A percentile compares a stretch with the other conserved stretches of the same genome.
Conservation (phyloP, 2,329 filamentous ascomycete genomes). For the Simplicillium aogashimaense region DNA sequence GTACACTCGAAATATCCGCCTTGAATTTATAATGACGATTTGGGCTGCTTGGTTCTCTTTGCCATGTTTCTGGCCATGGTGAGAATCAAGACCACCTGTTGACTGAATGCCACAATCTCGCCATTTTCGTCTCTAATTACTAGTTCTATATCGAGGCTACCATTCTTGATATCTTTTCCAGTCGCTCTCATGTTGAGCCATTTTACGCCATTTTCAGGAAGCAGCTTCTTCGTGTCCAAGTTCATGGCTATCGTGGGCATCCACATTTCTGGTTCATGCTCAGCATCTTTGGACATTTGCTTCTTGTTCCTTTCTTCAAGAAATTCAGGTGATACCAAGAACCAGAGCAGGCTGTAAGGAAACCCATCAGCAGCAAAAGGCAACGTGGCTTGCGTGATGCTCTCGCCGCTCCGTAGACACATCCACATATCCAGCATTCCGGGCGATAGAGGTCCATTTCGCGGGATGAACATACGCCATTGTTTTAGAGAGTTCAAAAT, state of each 20-base stretch:
- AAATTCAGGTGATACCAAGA: conserved; percentile 37
- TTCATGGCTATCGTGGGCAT: conserved; percentile 64
- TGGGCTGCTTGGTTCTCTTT: background rate
- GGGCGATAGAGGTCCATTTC: conserved; percentile 2
- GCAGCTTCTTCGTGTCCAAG: conserved; percentile 59
- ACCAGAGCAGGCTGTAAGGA: conserved; percentile 21
- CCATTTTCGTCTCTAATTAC: conserved; percentile 41
- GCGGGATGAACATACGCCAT: conserved; percentile 3
- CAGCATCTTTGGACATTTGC: background rate
- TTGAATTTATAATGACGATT: background rate
- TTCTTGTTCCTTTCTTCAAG: conserved; percentile 11
- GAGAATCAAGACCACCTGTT: conserved; percentile 4
- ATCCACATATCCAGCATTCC: conserved; percentile 51
- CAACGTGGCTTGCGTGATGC: conserved; percentile 52
- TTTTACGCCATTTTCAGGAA: conserved; percentile 57
- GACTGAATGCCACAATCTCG: conserved; percentile 10
- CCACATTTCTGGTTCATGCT: conserved; percentile 36
- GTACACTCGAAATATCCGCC: too few relatives aligned
- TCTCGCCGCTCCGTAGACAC: conserved; percentile 42
- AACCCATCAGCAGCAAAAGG: conserved; percentile 59
- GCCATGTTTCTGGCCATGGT: conserved; percentile 7
- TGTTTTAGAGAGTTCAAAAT: background rate
- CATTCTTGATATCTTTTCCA: conserved; percentile 57
- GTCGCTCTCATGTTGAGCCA: conserved; percentile 59
- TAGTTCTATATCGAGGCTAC: conserved; percentile 62